Evolutionary conservation across 129 eudicot species (phyloP).

Genomic region (Helianthus annuus): HanXRQr2.0-SUNRISE NC_035436.2:176226347-176226846

Average conservation of each 20-base stretch:
- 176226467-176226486: not conserved
- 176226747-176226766: not conserved
- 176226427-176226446: not conserved
- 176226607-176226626: conserved; percentile 70
- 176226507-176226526: not conserved
- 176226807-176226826: conserved; percentile 98
- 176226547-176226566: conserved; percentile 38
- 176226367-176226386: not conserved
- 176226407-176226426: not conserved
- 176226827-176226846: conserved; percentile 64
- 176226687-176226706: conserved; percentile 92
- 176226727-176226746: conserved; percentile 46
- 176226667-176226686: conserved; percentile 91
- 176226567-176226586: conserved; percentile 98
- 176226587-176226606: conserved; percentile 74
- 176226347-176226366: not conserved
- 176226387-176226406: not conserved
- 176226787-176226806: conserved; percentile 20
- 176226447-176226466: not conserved
- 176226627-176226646: conserved; percentile 77
- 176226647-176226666: conserved; percentile 95
- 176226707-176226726: conserved; percentile 94
- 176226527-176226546: not conserved
- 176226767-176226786: conserved; percentile 4
- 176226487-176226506: conserved; percentile 5